A percentile compares a stretch with the other conserved stretches of the same genome.
Evolutionary conservation across 2,329 filamentous ascomycete genomes (phyloP).

Genomic region (Diaporthe aspalathi): DNA sequence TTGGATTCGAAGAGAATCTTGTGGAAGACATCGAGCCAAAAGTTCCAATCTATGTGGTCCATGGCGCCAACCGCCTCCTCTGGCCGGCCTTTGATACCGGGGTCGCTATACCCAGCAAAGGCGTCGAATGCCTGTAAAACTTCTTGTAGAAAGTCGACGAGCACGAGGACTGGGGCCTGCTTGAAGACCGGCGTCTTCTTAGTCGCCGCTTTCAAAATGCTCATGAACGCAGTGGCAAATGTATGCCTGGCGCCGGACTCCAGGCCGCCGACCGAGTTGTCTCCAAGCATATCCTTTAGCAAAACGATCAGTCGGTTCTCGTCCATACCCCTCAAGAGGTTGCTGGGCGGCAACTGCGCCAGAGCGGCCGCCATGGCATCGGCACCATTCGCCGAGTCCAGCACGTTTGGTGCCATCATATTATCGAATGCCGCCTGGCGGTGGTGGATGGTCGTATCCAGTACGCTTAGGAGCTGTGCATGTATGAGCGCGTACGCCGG

Average conservation of each 20-base stretch:
- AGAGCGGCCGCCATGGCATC: slow-evolving; percentile 76
- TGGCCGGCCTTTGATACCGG: slow-evolving; percentile 13
- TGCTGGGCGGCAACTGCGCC: slow-evolving; percentile 70
- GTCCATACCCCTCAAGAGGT: slow-evolving; percentile 83
- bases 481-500: slow-evolving; percentile 86
- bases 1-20: slow-evolving; percentile 80
- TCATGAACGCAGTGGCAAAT: slow-evolving; percentile 81
- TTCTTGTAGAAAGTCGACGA: slow-evolving; percentile 94
- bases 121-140: slow-evolving; percentile 72
- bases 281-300: slow-evolving; percentile 80
- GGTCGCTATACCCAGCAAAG: slow-evolving; percentile 53
- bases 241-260: slow-evolving; percentile 66
- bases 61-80: slow-evolving; percentile 33
- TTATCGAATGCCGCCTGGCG: slow-evolving; percentile 70
- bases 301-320: slow-evolving; percentile 88
- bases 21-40: slow-evolving; percentile 86
- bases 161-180: slow-evolving; percentile 84
- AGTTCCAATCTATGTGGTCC: slow-evolving; percentile 78
- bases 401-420: slow-evolving; percentile 54
- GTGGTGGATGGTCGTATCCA: slow-evolving; percentile 89
- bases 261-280: slow-evolving; percentile 51
- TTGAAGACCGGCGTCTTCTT: slow-evolving; percentile 83
- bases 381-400: slow-evolving; percentile 61
- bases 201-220: slow-evolving; percentile 78
- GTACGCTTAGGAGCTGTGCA: slow-evolving; percentile 80